Evolutionary conservation across 495 filamentous ascomycete species (phyloP).

Genomic region (Bathelium albidoporum): DNA sequence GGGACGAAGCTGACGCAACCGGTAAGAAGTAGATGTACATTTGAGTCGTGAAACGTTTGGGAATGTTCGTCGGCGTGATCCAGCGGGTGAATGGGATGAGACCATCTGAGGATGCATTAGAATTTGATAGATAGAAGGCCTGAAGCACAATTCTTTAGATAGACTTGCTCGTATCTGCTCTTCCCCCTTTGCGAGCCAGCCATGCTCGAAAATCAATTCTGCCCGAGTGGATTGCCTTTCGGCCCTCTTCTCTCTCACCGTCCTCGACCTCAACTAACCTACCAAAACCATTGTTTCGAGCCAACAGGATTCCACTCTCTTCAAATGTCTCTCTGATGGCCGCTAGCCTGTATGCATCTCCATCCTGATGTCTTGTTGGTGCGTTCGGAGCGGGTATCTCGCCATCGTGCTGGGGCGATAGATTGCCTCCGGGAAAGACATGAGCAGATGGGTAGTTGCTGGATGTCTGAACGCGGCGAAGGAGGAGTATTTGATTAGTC

Average conservation of each 20-base stretch:
- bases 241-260: conserved; percentile 50
- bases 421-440: conserved; percentile 92
- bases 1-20: conserved; percentile 34
- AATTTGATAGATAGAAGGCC: neutral
- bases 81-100: conserved; percentile 83
- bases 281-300: conserved; percentile 38
- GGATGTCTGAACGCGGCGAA: conserved; percentile 74
- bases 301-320: conserved; percentile 83
- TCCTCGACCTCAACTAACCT: conserved; percentile 47
- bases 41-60: conserved; percentile 76
- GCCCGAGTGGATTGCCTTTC: conserved; percentile 55
- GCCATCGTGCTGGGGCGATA: conserved; percentile 62
- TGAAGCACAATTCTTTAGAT: too few relatives aligned
- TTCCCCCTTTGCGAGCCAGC: conserved; percentile 50
- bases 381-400: conserved; percentile 39
- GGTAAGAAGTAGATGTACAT: conserved; percentile 97
- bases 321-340: conserved; percentile 91
- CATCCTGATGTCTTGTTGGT: conserved; percentile 52
- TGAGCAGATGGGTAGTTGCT: conserved; percentile 82
- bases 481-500: conserved; percentile 72
- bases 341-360: conserved; percentile 56
- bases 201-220: conserved; percentile 54
- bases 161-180: conserved; percentile 53
- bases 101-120: conserved; percentile 32
- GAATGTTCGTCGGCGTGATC: conserved; percentile 67